Evolutionary conservation across 805 yeast genomes (phyloP).

Genomic region (Saccharomyces eubayanus): DNA sequence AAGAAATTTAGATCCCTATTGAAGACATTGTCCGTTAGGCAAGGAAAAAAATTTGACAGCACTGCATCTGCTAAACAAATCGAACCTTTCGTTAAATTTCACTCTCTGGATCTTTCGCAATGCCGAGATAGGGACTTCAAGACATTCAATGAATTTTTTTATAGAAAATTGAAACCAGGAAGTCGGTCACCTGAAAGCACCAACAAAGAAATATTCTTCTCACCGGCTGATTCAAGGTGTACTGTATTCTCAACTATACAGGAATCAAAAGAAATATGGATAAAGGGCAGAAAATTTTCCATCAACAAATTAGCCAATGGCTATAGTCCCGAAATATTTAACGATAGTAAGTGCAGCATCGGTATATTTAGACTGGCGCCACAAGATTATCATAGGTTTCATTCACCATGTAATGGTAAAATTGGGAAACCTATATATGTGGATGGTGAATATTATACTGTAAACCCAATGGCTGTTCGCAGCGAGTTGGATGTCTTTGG

Average conservation of each 20-base stretch:
- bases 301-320: slow-evolving; percentile 43
- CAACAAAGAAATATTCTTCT: slow-evolving; percentile 43
- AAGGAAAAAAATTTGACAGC: slow-evolving; percentile 76
- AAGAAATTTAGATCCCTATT: slow-evolving; percentile 54
- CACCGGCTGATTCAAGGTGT: slow-evolving; percentile 86
- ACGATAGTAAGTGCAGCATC: slow-evolving; percentile 45
- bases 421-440: slow-evolving; percentile 60
- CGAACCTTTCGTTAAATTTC: slow-evolving; percentile 70
- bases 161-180: slow-evolving; percentile 61
- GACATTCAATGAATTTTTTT: slow-evolving; percentile 86
- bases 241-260: slow-evolving; percentile 54
- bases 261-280: slow-evolving; percentile 73
- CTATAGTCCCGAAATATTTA: slow-evolving; percentile 35
- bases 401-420: slow-evolving; percentile 72
- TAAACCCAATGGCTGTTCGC: slow-evolving; percentile 93
- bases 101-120: slow-evolving; percentile 67
- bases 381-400: slow-evolving; percentile 93
- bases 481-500: slow-evolving; percentile 86
- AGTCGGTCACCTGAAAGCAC: slow-evolving; percentile 64
- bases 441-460: slow-evolving; percentile 90
- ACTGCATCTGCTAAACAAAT: slow-evolving; percentile 61
- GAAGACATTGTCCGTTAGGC: slow-evolving; percentile 60
- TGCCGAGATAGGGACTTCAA: slow-evolving; percentile 49
- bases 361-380: slow-evolving; percentile 89
- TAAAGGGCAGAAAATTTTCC: slow-evolving; percentile 75